These are phyloP conservation scores for Geum urbanum DNA, from an alignment of 306 rosid species.

Conservation along the genomic window DNA sequence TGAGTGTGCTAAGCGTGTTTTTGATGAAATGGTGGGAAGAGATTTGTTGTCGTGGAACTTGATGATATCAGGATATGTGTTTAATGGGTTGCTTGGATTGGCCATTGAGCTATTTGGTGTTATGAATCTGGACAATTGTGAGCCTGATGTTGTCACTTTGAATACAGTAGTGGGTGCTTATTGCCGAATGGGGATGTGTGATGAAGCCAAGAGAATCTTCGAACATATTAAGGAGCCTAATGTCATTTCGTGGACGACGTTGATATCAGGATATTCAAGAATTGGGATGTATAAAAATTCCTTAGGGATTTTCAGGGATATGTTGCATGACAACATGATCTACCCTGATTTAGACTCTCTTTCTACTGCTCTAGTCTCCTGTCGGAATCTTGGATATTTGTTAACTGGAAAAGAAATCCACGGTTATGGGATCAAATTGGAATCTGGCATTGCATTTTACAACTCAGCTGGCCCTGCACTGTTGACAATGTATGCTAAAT, in stretches of 20 bases:
- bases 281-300: conserved; percentile 31
- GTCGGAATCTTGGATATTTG: conserved; percentile 28
- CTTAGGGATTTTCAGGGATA: conserved; percentile 38
- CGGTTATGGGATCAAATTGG: conserved; percentile 35
- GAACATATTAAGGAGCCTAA: conserved; percentile 37
- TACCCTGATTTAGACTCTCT: conserved; percentile 44
- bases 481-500: conserved; percentile 39
- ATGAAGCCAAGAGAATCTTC: conserved; percentile 33
- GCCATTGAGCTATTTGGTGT: conserved; percentile 29
- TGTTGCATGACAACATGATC: conserved; percentile 28
- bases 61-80: conserved; percentile 40
- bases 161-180: conserved; percentile 47
- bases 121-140: conserved; percentile 31
- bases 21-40: conserved; percentile 37
- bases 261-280: conserved; percentile 37
- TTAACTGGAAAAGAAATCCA: conserved; percentile 43
- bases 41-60: conserved; percentile 44
- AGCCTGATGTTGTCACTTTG: conserved; percentile 45
- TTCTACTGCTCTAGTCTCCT: conserved; percentile 43
- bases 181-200: conserved; percentile 30
- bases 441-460: conserved; percentile 30
- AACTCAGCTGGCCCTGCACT: conserved; percentile 47
- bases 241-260: conserved; percentile 47
- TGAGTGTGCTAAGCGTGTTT: conserved; percentile 27
- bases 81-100: conserved; percentile 29